Percentiles rank a stretch among this genome's conserved stretches.
Conservation (phyloP, 148 eudicot species). For the Camellia japonica region DNA sequence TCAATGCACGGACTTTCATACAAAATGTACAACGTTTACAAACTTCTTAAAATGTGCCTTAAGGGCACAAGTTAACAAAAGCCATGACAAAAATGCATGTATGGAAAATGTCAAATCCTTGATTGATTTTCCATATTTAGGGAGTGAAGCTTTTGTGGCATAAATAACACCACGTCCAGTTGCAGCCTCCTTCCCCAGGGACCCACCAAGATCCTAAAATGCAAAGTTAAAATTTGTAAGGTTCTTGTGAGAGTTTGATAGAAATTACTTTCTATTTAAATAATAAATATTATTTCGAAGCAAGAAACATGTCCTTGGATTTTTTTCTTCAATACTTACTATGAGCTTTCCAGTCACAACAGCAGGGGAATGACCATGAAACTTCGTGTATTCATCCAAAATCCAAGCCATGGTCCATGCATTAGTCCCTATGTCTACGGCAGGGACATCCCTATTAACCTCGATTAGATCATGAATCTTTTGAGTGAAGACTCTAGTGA, state of each 20-base stretch:
- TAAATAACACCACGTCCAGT: slow-evolving; percentile 20
- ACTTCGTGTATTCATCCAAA: no score
- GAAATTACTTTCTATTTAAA: background rate
- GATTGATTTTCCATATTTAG: slow-evolving; percentile 40
- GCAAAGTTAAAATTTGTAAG: background rate
- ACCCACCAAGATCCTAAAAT: slow-evolving; percentile 41
- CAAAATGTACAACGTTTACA: no score
- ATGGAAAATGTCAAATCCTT: slow-evolving; percentile 42
- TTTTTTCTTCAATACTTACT: background rate
- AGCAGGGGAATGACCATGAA: no score
- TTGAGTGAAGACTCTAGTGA: slow-evolving; percentile 55
- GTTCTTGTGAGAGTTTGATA: no score
- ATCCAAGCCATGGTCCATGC: no score
- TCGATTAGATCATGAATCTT: slow-evolving; percentile 13
- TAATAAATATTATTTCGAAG: background rate
- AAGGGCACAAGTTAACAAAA: no score
- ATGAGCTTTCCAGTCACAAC: no score
- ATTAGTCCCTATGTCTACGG: slow-evolving; percentile 54
- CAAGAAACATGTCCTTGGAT: slow-evolving; percentile 9
- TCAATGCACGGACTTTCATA: no score
- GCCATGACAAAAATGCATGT: slow-evolving; percentile 28
- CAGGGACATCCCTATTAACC: slow-evolving; percentile 43
- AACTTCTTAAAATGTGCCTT: no score
- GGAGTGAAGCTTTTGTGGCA: slow-evolving; percentile 49
- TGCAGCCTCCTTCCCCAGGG: slow-evolving; percentile 42